These are phyloP conservation scores for Sonneratia alba DNA, from an alignment of 345 rosid species.

Conservation along the genomic window DNA sequence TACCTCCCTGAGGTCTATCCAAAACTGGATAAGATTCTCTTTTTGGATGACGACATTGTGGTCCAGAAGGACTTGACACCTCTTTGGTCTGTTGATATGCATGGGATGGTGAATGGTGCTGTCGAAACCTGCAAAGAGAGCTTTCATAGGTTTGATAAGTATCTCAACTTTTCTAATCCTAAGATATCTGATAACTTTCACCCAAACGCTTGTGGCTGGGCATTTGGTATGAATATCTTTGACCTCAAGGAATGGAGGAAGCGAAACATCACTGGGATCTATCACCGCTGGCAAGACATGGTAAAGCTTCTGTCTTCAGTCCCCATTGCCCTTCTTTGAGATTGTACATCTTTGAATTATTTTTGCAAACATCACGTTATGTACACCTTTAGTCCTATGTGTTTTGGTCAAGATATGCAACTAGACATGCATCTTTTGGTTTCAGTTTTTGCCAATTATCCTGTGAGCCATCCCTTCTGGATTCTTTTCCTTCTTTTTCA, in stretches of 20 bases:
- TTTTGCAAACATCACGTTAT: neutral
- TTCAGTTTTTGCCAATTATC: neutral
- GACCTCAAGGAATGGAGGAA: conserved; percentile 91
- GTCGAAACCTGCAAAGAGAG: conserved; percentile 21
- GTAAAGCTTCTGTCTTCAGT: conserved; percentile 26
- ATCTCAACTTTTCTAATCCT: conserved; percentile 94
- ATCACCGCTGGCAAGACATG: conserved; percentile 94
- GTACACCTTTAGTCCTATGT: neutral
- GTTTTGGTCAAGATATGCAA: neutral
- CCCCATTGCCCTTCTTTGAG: neutral
- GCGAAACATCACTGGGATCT: conserved; percentile 79
- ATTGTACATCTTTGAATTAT: neutral
- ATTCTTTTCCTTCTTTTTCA: neutral
- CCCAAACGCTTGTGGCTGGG: conserved; percentile 93
- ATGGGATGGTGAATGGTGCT: conserved; percentile 26
- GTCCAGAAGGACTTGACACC: conserved; percentile 24
- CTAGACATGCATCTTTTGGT: neutral
- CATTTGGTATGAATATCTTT: conserved; percentile 96
- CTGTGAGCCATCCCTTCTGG: neutral
- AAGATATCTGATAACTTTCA: conserved; percentile 57
- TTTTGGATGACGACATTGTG: conserved; percentile 24
- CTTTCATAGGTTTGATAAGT: conserved; percentile 74
- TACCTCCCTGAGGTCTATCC: conserved; percentile 26
- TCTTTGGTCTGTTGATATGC: conserved; percentile 21
- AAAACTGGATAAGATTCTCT: conserved; percentile 19